These are phyloP conservation scores for Bonia amplexicaulis DNA, from an alignment of 176 grass and related monocot genomes.

Conservation along the genomic window DNA sequence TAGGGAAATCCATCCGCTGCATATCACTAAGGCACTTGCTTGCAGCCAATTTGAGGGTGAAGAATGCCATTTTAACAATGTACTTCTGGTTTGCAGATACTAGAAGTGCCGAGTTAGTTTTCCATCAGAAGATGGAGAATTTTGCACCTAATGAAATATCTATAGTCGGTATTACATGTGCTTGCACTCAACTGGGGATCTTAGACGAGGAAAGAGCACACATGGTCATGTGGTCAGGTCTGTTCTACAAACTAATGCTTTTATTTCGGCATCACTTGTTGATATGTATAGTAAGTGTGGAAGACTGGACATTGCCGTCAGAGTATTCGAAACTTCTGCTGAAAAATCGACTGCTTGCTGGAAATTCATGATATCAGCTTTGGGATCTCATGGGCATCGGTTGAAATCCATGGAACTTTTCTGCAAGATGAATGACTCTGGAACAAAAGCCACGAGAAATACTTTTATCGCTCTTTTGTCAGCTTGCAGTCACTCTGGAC, in stretches of 20 bases:
- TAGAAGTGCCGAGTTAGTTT: constrained; percentile 51
- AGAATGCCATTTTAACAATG: constrained; percentile 68
- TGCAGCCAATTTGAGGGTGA: constrained; percentile 51
- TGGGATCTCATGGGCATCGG: constrained; percentile 69
- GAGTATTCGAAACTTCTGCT: constrained; percentile 49
- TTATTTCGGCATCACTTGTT: constrained; percentile 67
- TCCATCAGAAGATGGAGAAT: constrained; percentile 54
- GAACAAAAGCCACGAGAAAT: constrained; percentile 55
- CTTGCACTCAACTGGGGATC: constrained; percentile 60
- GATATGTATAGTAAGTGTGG: constrained; percentile 95
- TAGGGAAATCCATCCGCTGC: constrained; percentile 56
- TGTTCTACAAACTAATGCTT: constrained; percentile 52
- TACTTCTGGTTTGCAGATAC: constrained; percentile 68
- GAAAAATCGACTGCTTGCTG: constrained; percentile 74
- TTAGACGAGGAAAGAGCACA: constrained; percentile 62
- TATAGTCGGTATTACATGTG: constrained; percentile 52
- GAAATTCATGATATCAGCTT: constrained; percentile 92
- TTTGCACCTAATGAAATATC: constrained; percentile 56
- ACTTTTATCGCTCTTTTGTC: constrained; percentile 82
- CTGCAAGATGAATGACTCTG: constrained; percentile 54
- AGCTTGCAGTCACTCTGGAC: constrained; percentile 71
- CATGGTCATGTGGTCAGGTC: constrained; percentile 57
- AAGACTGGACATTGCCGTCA: constrained; percentile 42
- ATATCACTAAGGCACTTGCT: constrained; percentile 45
- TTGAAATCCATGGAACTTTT: constrained; percentile 66